Conservation (phyloP, 2,329 filamentous ascomycete genomes). For the Clarireedia sp. region DNA sequence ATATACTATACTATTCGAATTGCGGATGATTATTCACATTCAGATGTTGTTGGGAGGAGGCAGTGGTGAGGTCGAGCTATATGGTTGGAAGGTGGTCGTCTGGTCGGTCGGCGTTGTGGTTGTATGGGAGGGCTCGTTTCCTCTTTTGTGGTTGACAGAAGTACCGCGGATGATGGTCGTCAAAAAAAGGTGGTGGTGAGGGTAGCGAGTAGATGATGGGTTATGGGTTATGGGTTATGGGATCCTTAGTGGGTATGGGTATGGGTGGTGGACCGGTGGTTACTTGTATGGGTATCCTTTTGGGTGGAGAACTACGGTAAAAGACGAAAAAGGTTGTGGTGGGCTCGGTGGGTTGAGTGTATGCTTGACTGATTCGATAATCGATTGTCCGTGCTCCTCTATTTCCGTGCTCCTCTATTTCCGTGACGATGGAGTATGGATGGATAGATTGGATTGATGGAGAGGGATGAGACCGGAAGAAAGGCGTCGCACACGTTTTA, state of each 20-base stretch:
- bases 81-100: not conserved
- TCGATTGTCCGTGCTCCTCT: too few relatives aligned
- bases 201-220: not conserved
- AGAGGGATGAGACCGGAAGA: not conserved
- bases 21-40: not conserved
- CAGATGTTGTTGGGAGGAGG: not conserved
- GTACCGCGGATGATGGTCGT: not conserved
- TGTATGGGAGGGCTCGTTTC: not conserved
- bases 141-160: slow-evolving; percentile 1
- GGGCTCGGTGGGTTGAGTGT: too few relatives aligned
- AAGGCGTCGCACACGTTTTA: not conserved
- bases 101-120: not conserved
- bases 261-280: too few relatives aligned
- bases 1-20: not conserved
- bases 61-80: slow-evolving; percentile 1
- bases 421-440: not conserved
- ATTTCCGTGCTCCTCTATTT: too few relatives aligned
- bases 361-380: too few relatives aligned
- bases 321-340: not conserved
- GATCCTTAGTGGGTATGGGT: too few relatives aligned
- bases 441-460: not conserved
- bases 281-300: not conserved
- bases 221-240: too few relatives aligned
- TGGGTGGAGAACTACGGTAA: not conserved
- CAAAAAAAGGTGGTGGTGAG: not conserved